Evolutionary conservation across 345 rosid species (phyloP).

Genomic region (Arabidopsis suecica): DNA sequence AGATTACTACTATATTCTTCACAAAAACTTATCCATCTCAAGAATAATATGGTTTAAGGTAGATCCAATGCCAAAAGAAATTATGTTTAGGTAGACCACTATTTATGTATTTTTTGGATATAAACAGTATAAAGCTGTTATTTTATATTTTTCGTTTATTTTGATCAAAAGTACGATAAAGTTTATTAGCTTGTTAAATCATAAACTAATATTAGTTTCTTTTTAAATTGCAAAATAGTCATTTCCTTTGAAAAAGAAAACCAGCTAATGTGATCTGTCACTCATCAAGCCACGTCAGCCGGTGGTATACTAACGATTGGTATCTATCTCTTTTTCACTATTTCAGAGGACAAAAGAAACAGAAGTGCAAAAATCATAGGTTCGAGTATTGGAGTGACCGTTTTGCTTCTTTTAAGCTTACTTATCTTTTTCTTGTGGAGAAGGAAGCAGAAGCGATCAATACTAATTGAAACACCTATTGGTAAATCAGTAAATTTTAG

Average conservation of each 20-base stretch:
- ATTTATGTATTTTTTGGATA: background rate
- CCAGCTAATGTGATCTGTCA: background rate
- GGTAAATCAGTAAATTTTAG: conserved; percentile 9
- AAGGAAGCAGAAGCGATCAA: conserved; percentile 46
- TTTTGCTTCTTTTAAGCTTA: conserved; percentile 54
- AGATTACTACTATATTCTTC: background rate
- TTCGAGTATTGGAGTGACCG: conserved; percentile 49
- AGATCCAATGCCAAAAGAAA: background rate
- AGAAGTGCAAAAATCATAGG: conserved; percentile 49
- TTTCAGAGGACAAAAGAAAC: conserved; percentile 53
- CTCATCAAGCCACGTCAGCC: background rate
- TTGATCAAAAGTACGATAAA: background rate
- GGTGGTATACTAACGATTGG: conserved; percentile 2
- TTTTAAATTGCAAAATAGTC: background rate
- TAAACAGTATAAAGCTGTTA: too few relatives aligned
- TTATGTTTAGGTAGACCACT: background rate
- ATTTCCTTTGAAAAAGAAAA: background rate
- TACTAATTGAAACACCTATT: conserved; percentile 17
- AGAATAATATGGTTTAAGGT: background rate
- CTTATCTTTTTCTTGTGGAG: conserved; percentile 53
- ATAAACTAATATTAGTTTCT: too few relatives aligned
- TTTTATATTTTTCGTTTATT: too few relatives aligned
- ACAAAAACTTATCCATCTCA: background rate
- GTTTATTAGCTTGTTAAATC: background rate
- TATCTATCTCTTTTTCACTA: background rate